phyloP scores from a whole-genome alignment of 768 basidiomycete genomes.

The Boletus vermiculosoides region DNA sequence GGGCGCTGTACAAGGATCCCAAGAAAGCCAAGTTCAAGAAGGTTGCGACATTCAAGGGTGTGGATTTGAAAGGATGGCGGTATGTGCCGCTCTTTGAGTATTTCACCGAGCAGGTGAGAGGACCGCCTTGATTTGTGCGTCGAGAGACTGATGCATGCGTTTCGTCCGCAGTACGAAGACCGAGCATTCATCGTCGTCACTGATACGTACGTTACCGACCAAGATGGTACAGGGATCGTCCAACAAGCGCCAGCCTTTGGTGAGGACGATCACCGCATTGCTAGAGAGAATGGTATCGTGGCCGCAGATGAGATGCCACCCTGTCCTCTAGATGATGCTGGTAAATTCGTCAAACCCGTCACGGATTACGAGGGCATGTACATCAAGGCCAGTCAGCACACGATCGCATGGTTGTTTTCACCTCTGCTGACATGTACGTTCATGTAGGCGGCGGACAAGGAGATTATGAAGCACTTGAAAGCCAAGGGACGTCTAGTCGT shows the following conservation, averaged over 20 bases:
- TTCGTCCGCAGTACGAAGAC: conserved; percentile 69
- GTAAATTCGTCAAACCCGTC: conserved; percentile 85
- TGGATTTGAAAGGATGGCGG: conserved; percentile 94
- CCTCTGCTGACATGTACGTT: background rate
- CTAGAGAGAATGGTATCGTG: conserved; percentile 81
- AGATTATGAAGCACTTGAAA: conserved; percentile 89
- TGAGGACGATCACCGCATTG: conserved; percentile 97
- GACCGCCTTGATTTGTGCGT: background rate
- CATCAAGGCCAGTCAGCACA: conserved; percentile 66
- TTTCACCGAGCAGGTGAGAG: conserved; percentile 84
- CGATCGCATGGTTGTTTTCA: background rate
- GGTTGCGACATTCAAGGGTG: conserved; percentile 80
- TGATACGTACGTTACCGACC: conserved; percentile 91
- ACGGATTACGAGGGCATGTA: conserved; percentile 85
- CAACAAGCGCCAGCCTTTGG: conserved; percentile 99
- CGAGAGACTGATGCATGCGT: background rate
- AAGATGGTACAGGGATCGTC: conserved; percentile 96
- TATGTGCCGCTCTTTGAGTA: conserved; percentile 96
- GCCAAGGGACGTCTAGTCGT: conserved; percentile 84
- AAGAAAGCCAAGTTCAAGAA: conserved; percentile 98
- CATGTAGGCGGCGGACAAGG: conserved; percentile 85
- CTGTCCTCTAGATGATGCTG: conserved; percentile 90
- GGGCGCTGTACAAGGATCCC: conserved; percentile 91
- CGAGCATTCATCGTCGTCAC: conserved; percentile 85
- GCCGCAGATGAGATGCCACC: conserved; percentile 90